phyloP scores from a whole-genome alignment of 805 yeast genomes.

The Candida oleophila region DNA sequence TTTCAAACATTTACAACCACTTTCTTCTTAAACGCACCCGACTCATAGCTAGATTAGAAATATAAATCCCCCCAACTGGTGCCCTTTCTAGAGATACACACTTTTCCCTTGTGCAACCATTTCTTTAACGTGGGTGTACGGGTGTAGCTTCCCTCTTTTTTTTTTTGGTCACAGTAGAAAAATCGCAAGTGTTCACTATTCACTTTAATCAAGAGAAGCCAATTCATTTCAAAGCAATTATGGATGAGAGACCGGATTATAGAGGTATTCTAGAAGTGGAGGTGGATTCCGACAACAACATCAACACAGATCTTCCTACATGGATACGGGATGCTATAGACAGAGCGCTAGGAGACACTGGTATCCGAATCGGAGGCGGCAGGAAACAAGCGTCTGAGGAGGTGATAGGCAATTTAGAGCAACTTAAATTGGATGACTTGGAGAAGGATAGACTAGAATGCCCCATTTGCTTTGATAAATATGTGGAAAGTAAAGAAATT shows the following conservation, averaged over 20 bases:
- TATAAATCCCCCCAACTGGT: too few species aligned
- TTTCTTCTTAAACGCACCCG: too few species aligned
- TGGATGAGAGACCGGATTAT: conserved; percentile 1
- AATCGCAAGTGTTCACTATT: too few species aligned
- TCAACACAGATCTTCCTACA: conserved; percentile 23
- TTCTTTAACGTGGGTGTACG: background rate
- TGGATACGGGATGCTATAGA: conserved; percentile 36
- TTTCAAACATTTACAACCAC: too few species aligned
- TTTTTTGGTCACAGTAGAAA: too few species aligned
- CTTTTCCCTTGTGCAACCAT: too few species aligned
- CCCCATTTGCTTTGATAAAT: conserved; percentile 42
- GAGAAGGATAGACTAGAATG: conserved; percentile 22
- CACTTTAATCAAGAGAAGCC: background rate
- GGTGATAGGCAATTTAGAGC: conserved; percentile 34
- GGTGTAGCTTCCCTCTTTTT: too few species aligned
- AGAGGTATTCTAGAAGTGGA: conserved; percentile 18
- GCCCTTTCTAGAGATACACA: too few species aligned
- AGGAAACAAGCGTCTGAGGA: conserved; percentile 35
- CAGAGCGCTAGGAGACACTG: conserved; percentile 32
- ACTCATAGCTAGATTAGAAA: too few species aligned
- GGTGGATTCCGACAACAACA: conserved; percentile 12
- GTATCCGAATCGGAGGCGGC: conserved; percentile 15
- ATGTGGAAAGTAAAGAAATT: conserved; percentile 13
- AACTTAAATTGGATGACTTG: conserved; percentile 17
- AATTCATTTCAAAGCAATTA: background rate